phyloP scores from a whole-genome alignment of 257 asterid species.

The Marsdenia floribunda region DNA sequence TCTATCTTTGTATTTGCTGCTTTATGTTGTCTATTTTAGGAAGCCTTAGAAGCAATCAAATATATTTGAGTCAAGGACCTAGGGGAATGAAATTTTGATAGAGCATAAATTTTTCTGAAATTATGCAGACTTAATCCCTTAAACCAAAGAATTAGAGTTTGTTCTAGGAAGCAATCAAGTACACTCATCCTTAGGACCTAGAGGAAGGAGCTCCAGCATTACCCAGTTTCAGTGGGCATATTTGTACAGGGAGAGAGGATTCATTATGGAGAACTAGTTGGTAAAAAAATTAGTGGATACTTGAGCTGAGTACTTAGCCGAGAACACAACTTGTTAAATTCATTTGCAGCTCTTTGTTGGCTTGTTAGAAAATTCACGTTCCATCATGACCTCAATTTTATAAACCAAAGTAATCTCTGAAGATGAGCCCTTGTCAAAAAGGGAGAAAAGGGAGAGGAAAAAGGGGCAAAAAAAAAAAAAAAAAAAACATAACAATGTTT shows the following conservation, averaged over 20 bases:
- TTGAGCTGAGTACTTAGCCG: background rate
- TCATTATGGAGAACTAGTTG: background rate
- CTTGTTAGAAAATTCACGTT: background rate
- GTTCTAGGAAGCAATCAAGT: background rate
- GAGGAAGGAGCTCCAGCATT: background rate
- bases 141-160: background rate
- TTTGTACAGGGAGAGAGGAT: background rate
- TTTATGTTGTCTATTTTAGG: background rate
- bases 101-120: background rate
- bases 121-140: background rate
- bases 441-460: background rate
- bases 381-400: background rate
- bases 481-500: background rate
- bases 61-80: background rate
- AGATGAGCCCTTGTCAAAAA: background rate
- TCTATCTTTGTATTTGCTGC: slow-evolving; percentile 3
- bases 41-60: background rate
- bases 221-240: background rate
- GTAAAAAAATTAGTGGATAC: background rate
- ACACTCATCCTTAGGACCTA: too few species aligned
- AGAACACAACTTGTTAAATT: background rate
- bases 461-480: too few species aligned
- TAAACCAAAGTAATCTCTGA: background rate
- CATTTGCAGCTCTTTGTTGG: background rate
- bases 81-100: background rate